Percentiles rank a stretch among this genome's conserved stretches.
Conservation (phyloP, 176 grass and related monocot genomes). For the Rhynchospora breviuscula region DNA sequence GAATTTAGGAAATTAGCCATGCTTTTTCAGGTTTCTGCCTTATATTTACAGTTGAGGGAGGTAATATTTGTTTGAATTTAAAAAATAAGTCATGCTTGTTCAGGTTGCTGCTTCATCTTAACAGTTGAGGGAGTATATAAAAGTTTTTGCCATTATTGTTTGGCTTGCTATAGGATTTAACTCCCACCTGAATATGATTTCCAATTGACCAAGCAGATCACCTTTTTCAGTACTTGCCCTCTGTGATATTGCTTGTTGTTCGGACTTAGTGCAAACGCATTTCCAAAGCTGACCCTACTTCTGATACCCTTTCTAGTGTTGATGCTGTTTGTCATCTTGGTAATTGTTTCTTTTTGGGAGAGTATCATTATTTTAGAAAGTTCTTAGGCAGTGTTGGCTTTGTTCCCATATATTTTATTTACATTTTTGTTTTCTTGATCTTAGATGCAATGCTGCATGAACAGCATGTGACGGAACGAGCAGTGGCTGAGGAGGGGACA, state of each 20-base stretch:
- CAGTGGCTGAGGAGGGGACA: slow-evolving; percentile 15
- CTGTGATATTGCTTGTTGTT: neutral
- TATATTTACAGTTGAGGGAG: neutral
- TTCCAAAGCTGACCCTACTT: neutral
- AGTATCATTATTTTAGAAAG: neutral
- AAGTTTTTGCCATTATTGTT: neutral
- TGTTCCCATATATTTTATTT: neutral
- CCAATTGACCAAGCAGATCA: neutral
- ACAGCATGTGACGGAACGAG: slow-evolving; percentile 16
- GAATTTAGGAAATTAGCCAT: neutral
- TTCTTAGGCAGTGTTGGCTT: neutral
- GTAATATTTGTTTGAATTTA: no score
- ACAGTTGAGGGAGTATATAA: neutral
- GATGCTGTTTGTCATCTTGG: neutral
- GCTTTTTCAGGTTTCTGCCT: no score
- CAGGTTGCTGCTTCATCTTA: no score
- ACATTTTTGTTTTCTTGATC: neutral
- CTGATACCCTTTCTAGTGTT: neutral
- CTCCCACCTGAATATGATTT: neutral
- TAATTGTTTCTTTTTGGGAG: neutral
- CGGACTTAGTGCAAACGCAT: neutral
- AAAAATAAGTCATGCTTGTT: no score
- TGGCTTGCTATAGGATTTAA: neutral
- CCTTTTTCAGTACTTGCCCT: neutral
- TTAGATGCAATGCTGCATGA: slow-evolving; percentile 17